Percentiles rank a stretch among this genome's conserved stretches.
These are phyloP conservation scores for Nicotiana benthamiana DNA, from an alignment of 257 asterid species.

Conservation along the genomic window DNA sequence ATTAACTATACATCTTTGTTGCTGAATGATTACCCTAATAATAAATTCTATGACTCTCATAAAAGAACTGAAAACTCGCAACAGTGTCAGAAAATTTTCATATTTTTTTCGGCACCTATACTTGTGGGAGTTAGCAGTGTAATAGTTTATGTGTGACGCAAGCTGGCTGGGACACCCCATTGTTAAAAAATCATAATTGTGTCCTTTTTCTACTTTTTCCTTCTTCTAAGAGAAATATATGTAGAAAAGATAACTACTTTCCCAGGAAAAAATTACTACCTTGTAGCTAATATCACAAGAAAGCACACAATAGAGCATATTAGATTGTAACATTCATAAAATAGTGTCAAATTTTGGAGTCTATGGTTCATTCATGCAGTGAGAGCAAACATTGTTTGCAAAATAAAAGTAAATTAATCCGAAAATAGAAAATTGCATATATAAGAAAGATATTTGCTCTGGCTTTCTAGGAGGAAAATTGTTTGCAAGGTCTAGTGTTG, in stretches of 20 bases:
- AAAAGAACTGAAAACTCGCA: neutral
- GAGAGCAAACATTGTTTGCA: neutral
- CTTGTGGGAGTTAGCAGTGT: neutral
- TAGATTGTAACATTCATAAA: neutral
- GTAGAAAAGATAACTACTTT: neutral
- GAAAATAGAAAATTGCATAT: neutral
- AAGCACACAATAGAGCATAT: neutral
- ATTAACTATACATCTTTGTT: neutral
- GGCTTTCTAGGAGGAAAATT: neutral
- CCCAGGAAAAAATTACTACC: no score
- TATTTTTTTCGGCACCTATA: neutral
- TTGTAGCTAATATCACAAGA: neutral
- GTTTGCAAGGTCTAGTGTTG: neutral
- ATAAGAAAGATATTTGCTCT: neutral
- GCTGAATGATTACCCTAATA: neutral
- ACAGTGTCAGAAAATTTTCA: neutral
- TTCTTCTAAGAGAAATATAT: neutral
- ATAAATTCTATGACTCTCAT: neutral
- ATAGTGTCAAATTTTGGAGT: neutral
- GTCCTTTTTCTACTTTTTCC: neutral
- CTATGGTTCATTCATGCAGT: neutral
- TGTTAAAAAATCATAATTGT: neutral
- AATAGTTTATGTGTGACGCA: neutral
- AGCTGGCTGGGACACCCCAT: neutral
- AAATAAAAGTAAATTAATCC: neutral